Percentiles rank a stretch among this genome's conserved stretches.
phyloP scores from a whole-genome alignment of 108 stramenopile species.

The Epithemia pelagica region DNA sequence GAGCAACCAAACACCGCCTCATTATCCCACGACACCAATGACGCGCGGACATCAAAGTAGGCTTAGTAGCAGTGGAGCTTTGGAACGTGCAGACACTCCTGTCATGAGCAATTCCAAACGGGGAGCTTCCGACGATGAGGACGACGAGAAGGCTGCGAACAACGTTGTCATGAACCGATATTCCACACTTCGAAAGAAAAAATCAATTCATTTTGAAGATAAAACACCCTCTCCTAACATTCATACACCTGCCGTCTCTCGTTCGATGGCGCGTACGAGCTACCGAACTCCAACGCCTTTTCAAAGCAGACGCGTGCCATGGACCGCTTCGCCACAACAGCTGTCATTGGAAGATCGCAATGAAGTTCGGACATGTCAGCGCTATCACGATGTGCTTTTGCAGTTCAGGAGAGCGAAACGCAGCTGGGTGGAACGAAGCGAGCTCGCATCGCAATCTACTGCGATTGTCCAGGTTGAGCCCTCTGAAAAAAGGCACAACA shows the following conservation, averaged over 20 bases:
- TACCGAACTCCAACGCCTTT: not conserved
- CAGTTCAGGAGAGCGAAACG: conserved; percentile 34
- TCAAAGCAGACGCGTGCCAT: not conserved
- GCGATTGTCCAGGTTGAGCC: not conserved
- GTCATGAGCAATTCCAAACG: conserved; percentile 36
- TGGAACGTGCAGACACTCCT: conserved; percentile 36
- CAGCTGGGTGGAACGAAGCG: conserved; percentile 22
- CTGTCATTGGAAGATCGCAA: not conserved
- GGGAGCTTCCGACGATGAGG: not conserved
- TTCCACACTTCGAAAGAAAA: conserved; percentile 2
- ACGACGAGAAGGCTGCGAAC: not conserved
- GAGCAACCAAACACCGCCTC: not conserved
- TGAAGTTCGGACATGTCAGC: conserved; percentile 21
- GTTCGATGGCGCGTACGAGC: not conserved
- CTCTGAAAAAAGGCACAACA: not conserved
- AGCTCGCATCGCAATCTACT: conserved; percentile 1
- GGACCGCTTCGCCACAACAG: not conserved
- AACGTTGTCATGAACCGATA: not conserved
- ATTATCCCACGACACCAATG: not conserved
- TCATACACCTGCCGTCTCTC: conserved; percentile 2
- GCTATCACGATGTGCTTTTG: conserved; percentile 53
- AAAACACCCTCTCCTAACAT: conserved; percentile 9
- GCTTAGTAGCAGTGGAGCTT: not conserved
- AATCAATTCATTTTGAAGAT: conserved; percentile 9
- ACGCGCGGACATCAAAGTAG: not conserved